These are phyloP conservation scores for Uncinocarpus reesii DNA, from an alignment of 2,329 filamentous ascomycete species.

Conservation along the genomic window DNA sequence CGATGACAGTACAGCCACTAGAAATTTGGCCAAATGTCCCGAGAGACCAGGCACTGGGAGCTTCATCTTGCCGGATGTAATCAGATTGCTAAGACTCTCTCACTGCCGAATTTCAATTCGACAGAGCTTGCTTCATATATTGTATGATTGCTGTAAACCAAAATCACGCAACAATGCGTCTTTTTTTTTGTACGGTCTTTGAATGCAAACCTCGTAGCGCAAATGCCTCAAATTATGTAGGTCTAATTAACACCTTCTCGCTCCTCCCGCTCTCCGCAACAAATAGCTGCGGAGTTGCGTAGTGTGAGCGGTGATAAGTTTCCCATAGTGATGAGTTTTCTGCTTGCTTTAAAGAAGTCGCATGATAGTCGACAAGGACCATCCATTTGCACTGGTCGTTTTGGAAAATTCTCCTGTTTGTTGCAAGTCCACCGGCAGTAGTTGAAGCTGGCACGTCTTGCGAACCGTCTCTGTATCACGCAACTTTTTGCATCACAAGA, in stretches of 20 bases:
- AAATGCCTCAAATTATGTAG: constrained; percentile 1
- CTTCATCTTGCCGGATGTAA: constrained; percentile 3
- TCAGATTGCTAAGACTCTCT: neutral
- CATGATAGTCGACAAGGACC: too few species aligned
- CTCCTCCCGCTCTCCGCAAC: neutral
- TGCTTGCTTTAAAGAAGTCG: too few species aligned
- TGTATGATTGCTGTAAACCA: neutral
- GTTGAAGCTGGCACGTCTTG: too few species aligned
- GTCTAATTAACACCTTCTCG: neutral
- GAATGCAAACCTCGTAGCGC: neutral
- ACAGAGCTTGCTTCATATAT: neutral
- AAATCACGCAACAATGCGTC: constrained; percentile 3
- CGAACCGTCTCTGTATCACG: too few species aligned
- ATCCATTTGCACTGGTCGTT: too few species aligned
- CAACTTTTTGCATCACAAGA: too few species aligned
- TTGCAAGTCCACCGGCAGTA: too few species aligned
- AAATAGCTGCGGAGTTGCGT: too few species aligned
- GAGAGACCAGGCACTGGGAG: neutral
- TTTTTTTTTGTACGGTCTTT: neutral
- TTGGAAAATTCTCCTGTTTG: too few species aligned
- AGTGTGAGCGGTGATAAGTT: too few species aligned
- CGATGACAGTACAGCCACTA: neutral
- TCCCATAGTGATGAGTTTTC: too few species aligned
- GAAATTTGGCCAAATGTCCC: neutral
- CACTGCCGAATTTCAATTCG: neutral